A percentile compares a stretch with the other conserved stretches of the same genome.
phyloP scores from a whole-genome alignment of 1,284 basidiomycete species.

The Cryptococcus hybrid region DNA sequence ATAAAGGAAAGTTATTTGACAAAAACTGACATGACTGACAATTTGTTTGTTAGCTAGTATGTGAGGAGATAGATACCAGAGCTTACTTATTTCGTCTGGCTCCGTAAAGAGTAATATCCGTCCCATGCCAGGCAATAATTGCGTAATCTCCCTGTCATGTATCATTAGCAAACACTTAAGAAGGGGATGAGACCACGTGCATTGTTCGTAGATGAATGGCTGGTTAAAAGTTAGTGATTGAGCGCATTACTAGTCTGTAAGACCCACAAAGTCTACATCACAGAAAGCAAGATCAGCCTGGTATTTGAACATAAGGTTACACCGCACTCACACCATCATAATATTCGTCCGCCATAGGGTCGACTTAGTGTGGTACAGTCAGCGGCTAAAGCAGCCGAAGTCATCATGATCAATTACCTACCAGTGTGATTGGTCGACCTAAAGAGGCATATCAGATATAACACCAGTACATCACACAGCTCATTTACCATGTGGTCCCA shows the following conservation, averaged over 20 bases:
- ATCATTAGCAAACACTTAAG: not conserved
- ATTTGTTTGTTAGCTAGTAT: not conserved
- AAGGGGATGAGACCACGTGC: slow-evolving; percentile 5
- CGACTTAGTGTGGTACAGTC: slow-evolving; percentile 1
- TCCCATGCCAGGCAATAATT: slow-evolving; percentile 27
- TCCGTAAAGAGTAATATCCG: slow-evolving; percentile 30
- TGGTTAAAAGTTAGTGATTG: not conserved
- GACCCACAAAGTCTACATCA: slow-evolving; percentile 17
- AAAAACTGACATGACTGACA: not conserved
- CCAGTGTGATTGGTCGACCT: slow-evolving; percentile 22
- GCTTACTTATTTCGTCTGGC: slow-evolving; percentile 32
- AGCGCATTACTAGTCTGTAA: not conserved
- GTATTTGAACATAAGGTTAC: not conserved
- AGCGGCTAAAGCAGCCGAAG: no score
- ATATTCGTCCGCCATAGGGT: slow-evolving; percentile 9
- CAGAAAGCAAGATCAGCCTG: not conserved
- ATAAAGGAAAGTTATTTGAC: not conserved
- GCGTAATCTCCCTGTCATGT: slow-evolving; percentile 27
- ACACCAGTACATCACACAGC: not conserved
- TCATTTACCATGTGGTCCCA: slow-evolving; percentile 3
- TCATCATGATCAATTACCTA: not conserved
- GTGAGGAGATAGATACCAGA: slow-evolving; percentile 16
- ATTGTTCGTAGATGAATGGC: slow-evolving; percentile 19
- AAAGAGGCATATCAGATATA: not conserved
- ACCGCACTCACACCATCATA: slow-evolving; percentile 14